phyloP scores from a whole-genome alignment of 148 eudicot species.

The Camellia lanceoleosa region DNA sequence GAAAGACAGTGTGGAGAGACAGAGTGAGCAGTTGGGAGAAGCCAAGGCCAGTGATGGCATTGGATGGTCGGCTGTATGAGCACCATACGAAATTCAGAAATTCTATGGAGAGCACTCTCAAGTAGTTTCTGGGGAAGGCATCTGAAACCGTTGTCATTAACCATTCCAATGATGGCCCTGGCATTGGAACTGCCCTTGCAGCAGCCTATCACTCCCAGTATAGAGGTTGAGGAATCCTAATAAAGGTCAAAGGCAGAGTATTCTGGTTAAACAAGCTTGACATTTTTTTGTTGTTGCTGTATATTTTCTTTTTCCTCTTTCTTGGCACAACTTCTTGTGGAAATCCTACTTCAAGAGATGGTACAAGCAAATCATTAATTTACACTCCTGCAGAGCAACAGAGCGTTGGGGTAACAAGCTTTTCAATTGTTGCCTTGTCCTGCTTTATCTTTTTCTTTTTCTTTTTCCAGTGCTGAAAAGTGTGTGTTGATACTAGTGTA shows the following conservation, averaged over 20 bases:
- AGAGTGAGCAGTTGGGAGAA: slow-evolving; percentile 49
- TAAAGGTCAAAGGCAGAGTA: not conserved
- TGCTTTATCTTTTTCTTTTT: not conserved
- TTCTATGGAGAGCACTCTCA: slow-evolving; percentile 62
- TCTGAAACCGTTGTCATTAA: slow-evolving; percentile 53
- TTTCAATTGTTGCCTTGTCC: no score
- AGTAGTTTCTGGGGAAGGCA: slow-evolving; percentile 68
- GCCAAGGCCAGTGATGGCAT: slow-evolving; percentile 66
- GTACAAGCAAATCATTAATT: slow-evolving; percentile 7
- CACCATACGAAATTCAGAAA: slow-evolving; percentile 77
- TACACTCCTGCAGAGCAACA: not conserved
- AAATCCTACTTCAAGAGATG: slow-evolving; percentile 4
- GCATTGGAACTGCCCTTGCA: slow-evolving; percentile 86
- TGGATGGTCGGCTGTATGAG: slow-evolving; percentile 85
- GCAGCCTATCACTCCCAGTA: slow-evolving; percentile 96
- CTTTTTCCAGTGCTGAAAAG: not conserved
- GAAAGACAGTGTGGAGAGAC: slow-evolving; percentile 69
- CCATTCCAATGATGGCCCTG: slow-evolving; percentile 88
- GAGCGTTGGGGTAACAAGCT: no score
- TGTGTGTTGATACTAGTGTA: slow-evolving; percentile 7
- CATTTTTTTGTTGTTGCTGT: not conserved
- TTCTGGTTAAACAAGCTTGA: not conserved
- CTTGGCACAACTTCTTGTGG: not conserved
- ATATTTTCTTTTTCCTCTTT: slow-evolving; percentile 3
- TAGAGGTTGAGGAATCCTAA: slow-evolving; percentile 31